Evolutionary conservation across 352 stramenopile genomes (phyloP).

Genomic region (Phytophthora cryptogea): DNA sequence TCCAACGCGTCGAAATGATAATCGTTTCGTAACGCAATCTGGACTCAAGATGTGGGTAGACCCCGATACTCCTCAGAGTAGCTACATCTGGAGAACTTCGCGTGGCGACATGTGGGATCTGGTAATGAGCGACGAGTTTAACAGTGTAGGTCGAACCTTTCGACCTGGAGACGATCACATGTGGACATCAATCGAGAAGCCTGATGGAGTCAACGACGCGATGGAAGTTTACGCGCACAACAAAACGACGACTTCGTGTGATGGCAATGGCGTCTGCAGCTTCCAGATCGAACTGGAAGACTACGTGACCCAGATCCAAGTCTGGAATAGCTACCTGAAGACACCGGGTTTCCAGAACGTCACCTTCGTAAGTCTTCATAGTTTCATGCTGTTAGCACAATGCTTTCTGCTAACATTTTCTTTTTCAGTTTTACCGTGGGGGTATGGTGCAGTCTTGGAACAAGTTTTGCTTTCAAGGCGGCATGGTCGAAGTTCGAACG

Average conservation of each 20-base stretch:
- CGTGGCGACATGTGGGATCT: conserved; percentile 74
- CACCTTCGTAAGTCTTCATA: conserved; percentile 38
- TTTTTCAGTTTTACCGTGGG: conserved; percentile 51
- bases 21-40: conserved; percentile 35
- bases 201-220: conserved; percentile 89
- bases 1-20: conserved; percentile 18
- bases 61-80: conserved; percentile 39
- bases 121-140: conserved; percentile 96
- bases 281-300: conserved; percentile 52
- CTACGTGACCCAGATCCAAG: conserved; percentile 26
- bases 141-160: conserved; percentile 83
- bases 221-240: conserved; percentile 93
- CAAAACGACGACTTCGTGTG: conserved; percentile 56
- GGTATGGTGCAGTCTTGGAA: conserved; percentile 93
- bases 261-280: conserved; percentile 32
- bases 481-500: conserved; percentile 85
- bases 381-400: conserved; percentile 42
- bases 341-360: conserved; percentile 42
- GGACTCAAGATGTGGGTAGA: conserved; percentile 57
- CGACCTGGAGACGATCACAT: conserved; percentile 87
- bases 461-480: conserved; percentile 94
- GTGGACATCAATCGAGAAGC: conserved; percentile 94
- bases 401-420: conserved; percentile 3
- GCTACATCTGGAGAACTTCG: conserved; percentile 38
- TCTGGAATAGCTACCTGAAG: conserved; percentile 53